phyloP scores from a whole-genome alignment of 2,329 filamentous ascomycete species.

The Colletotrichum liriopes region DNA sequence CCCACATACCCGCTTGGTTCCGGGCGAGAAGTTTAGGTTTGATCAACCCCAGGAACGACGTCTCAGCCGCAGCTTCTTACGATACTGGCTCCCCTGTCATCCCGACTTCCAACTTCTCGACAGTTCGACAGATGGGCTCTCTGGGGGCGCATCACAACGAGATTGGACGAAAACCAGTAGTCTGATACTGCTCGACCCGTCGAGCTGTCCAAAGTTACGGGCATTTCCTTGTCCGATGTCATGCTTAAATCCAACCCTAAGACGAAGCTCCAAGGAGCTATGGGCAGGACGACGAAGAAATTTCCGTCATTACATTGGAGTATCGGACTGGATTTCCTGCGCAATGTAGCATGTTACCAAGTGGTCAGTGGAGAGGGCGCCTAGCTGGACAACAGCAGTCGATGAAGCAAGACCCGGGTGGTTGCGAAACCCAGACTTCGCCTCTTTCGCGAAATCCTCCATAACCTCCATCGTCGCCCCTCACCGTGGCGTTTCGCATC shows the following conservation, averaged over 20 bases:
- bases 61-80: constrained; percentile 43
- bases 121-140: constrained; percentile 1
- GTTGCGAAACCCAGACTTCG: constrained; percentile 32
- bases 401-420: constrained; percentile 30
- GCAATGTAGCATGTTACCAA: neutral
- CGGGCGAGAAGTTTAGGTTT: constrained; percentile 43
- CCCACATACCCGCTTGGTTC: constrained; percentile 20
- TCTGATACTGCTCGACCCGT: neutral
- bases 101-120: constrained; percentile 23
- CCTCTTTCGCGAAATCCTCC: constrained; percentile 13
- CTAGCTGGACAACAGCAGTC: constrained; percentile 21
- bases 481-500: constrained; percentile 27
- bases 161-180: constrained; percentile 25
- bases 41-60: constrained; percentile 44
- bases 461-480: constrained; percentile 8
- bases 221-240: constrained; percentile 8
- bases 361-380: constrained; percentile 9
- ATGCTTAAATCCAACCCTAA: constrained; percentile 22
- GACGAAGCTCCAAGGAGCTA: constrained; percentile 16
- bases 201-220: constrained; percentile 1
- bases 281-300: neutral
- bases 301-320: neutral
- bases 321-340: neutral
- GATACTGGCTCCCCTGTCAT: constrained; percentile 32
- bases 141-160: constrained; percentile 2